Conservation (phyloP, 2,329 filamentous ascomycete genomes). For the Hortaea sp. region DNA sequence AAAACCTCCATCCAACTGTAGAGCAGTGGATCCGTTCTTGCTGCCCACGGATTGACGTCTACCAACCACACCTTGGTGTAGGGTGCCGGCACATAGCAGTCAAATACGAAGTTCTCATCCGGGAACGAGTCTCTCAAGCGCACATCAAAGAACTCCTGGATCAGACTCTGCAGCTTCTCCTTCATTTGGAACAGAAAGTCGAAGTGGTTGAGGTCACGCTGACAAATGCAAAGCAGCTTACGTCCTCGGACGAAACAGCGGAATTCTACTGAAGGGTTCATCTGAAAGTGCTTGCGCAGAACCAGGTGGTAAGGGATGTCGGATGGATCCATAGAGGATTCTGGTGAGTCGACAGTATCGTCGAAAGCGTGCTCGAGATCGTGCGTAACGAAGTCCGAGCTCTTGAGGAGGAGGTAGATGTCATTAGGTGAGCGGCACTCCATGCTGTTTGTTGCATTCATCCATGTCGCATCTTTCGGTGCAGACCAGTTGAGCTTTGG, state of each 20-base stretch:
- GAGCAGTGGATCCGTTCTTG: constrained; percentile 74
- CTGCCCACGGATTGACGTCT: constrained; percentile 92
- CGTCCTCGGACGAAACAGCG: constrained; percentile 85
- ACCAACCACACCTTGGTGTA: constrained; percentile 74
- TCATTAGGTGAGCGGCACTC: constrained; percentile 84
- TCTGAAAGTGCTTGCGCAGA: constrained; percentile 75
- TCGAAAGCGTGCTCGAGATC: constrained; percentile 91
- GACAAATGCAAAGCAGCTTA: constrained; percentile 70
- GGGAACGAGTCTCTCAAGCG: constrained; percentile 69
- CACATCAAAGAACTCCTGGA: constrained; percentile 67
- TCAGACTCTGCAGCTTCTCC: constrained; percentile 54
- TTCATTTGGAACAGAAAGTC: constrained; percentile 65
- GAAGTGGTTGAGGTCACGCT: constrained; percentile 85
- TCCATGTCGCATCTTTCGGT: constrained; percentile 93
- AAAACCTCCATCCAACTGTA: constrained; percentile 88
- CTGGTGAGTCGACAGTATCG: constrained; percentile 44
- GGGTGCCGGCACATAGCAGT: constrained; percentile 75
- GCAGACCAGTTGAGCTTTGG: constrained; percentile 97
- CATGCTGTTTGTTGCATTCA: constrained; percentile 69
- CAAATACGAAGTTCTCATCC: constrained; percentile 76
- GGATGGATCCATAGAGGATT: constrained; percentile 12
- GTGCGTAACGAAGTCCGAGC: constrained; percentile 87
- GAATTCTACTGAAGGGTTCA: constrained; percentile 88
- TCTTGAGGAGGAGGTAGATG: constrained; percentile 87
- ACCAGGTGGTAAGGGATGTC: constrained; percentile 68